Evolutionary conservation across 2,329 filamentous ascomycete species (phyloP).

Genomic region (Anthostomella pinea): DNA sequence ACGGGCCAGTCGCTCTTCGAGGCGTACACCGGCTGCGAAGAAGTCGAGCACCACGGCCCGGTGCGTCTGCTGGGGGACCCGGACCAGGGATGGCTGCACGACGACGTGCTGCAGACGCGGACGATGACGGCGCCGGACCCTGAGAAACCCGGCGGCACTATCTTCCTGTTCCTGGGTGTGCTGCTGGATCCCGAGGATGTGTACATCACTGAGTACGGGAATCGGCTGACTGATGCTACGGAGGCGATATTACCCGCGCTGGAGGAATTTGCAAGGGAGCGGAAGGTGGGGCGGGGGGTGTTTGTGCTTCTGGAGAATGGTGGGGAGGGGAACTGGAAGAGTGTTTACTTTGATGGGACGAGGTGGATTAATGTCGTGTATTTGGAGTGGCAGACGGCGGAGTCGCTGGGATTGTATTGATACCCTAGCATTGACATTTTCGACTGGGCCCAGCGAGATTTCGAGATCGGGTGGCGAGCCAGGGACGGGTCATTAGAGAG

Average conservation of each 20-base stretch:
- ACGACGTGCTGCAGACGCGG: slow-evolving; percentile 9
- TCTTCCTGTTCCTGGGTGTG: slow-evolving; percentile 16
- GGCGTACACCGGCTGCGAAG: slow-evolving; percentile 6
- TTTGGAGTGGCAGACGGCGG: slow-evolving; percentile 22
- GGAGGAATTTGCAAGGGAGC: slow-evolving; percentile 10
- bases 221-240: slow-evolving; percentile 10
- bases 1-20: slow-evolving; percentile 9
- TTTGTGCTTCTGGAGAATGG: slow-evolving; percentile 15
- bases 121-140: slow-evolving; percentile 18
- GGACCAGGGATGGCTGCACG: no score
- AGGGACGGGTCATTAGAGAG: no score
- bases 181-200: slow-evolving; percentile 5
- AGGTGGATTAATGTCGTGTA: slow-evolving; percentile 22
- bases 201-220: slow-evolving; percentile 9
- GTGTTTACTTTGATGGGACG: slow-evolving; percentile 19
- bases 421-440: no score
- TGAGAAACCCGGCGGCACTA: slow-evolving; percentile 11
- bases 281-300: slow-evolving; percentile 6
- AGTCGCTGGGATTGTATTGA: slow-evolving; percentile 13
- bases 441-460: no score
- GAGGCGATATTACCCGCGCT: slow-evolving; percentile 9
- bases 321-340: slow-evolving; percentile 15
- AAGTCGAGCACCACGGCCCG: slow-evolving; percentile 5
- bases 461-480: no score
- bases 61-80: slow-evolving; percentile 4